These are phyloP conservation scores for Collybiopsis luxurians DNA, from an alignment of 768 basidiomycete genomes.

Conservation along the genomic window DNA sequence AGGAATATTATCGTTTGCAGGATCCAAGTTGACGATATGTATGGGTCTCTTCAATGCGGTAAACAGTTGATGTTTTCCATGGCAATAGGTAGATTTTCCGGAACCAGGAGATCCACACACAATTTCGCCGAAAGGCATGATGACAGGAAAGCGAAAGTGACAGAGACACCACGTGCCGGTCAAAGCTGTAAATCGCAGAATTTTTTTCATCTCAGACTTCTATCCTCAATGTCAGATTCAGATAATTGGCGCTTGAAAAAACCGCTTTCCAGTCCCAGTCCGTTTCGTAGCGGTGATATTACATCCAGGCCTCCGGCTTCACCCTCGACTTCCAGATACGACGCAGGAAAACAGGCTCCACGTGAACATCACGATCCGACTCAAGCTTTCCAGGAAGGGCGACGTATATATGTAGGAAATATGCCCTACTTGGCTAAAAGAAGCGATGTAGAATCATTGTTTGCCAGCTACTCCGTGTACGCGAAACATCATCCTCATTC, in stretches of 20 bases:
- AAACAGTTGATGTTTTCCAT: slow-evolving; percentile 86
- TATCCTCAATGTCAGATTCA: too few species aligned
- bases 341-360: too few species aligned
- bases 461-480: not conserved
- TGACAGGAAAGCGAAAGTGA: too few species aligned
- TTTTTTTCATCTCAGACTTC: too few species aligned
- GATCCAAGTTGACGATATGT: slow-evolving; percentile 92
- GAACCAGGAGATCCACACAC: slow-evolving; percentile 85
- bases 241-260: too few species aligned
- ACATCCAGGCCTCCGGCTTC: too few species aligned
- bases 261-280: too few species aligned
- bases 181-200: too few species aligned
- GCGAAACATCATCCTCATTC: not conserved
- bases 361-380: too few species aligned
- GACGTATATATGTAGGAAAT: not conserved
- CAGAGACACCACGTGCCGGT: too few species aligned
- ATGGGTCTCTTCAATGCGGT: slow-evolving; percentile 84
- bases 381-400: not conserved
- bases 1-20: slow-evolving; percentile 85
- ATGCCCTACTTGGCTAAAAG: not conserved
- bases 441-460: not conserved
- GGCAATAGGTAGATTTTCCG: slow-evolving; percentile 87
- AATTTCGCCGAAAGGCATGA: slow-evolving; percentile 86
- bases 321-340: too few species aligned
- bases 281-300: too few species aligned